Evolutionary conservation across 208 protist genomes (phyloP).

Genomic region (Crithidia acanthocephali): DNA sequence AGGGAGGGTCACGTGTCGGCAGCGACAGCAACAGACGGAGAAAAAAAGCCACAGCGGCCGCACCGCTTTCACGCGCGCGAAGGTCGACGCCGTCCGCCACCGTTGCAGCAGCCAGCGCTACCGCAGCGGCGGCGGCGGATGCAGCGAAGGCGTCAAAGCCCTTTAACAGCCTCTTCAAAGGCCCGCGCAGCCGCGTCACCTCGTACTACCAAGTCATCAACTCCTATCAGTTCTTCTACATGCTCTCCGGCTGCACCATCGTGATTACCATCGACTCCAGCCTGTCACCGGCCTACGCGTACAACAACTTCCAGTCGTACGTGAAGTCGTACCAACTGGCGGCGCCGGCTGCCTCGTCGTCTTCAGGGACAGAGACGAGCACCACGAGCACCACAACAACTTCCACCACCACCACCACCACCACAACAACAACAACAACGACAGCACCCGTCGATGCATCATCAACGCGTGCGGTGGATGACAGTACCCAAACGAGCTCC

Average conservation of each 20-base stretch:
- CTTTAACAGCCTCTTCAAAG: slow-evolving; percentile 15
- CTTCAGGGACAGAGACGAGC: not conserved
- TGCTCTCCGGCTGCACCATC: slow-evolving; percentile 39
- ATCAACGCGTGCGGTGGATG: too few relatives aligned
- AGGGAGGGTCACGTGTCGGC: not conserved
- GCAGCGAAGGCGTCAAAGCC: not conserved
- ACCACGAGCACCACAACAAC: not conserved
- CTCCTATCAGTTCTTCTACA: slow-evolving; percentile 33
- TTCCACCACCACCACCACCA: not conserved
- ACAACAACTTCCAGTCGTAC: slow-evolving; percentile 26
- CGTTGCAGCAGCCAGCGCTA: not conserved
- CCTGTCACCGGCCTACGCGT: slow-evolving; percentile 1
- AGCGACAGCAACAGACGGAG: too few relatives aligned
- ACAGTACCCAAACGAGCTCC: not conserved
- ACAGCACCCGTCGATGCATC: not conserved
- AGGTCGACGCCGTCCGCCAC: too few relatives aligned
- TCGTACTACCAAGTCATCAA: slow-evolving; percentile 31
- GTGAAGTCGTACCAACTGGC: not conserved
- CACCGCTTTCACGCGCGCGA: too few relatives aligned
- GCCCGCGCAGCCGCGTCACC: slow-evolving; percentile 18
- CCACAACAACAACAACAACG: not conserved
- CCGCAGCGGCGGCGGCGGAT: not conserved
- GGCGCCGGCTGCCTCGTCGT: not conserved
- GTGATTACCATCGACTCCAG: slow-evolving; percentile 8
- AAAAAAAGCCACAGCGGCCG: too few relatives aligned